Evolutionary conservation across 306 rosid species (phyloP), one percentile per base, ranked within the genome.

Genomic region (Pyrus bretschneideri): DNA sequence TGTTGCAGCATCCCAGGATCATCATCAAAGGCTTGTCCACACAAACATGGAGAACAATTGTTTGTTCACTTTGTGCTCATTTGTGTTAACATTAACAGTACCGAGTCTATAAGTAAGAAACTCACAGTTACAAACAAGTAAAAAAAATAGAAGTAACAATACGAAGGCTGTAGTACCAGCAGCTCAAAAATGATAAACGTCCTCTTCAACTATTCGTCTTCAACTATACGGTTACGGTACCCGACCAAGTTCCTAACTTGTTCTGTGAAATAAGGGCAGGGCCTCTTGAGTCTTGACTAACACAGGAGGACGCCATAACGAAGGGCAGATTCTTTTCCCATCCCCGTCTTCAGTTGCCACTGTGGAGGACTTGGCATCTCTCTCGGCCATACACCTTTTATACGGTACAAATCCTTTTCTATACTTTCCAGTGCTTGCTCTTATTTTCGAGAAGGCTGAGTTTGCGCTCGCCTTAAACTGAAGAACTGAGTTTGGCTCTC

Each of bases 351-450:
- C 85, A 7, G 45, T 57, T 38, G 65, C 70, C 17, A 80, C 38
- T 59, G 67, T 9, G 27, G 81, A 73, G 65, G 79, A 68, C 19
- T 71, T 71, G 19, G 33, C 73, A 17, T 81, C 87, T 74, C 85
- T 83, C 79, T 81, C 87, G 72, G 83, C 51, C 63, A 83, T 27
- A 81, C 90, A 85, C 72, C 96, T 87, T 85, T 93, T 93, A 52
- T 90, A 90, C 65, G 96, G 96, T 2, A 90, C 83, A 85, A 90
- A 93, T 46, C 94, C 96, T 87, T 81, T 85, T 5, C 73, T 79
- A 58, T 70, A 74, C 55, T 79, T 77, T 67, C 67, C 79, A 58
- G 65, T 33, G 29, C 82, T 85, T 49, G 77, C 52, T 71, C 82
- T 81, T 63, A 79, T 27, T 59, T 79, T 75, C 71, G 67, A 80